Base-by-base conservation (phyloP, 768 basidiomycete genomes). In the Boletellus ananiceps region DNA sequence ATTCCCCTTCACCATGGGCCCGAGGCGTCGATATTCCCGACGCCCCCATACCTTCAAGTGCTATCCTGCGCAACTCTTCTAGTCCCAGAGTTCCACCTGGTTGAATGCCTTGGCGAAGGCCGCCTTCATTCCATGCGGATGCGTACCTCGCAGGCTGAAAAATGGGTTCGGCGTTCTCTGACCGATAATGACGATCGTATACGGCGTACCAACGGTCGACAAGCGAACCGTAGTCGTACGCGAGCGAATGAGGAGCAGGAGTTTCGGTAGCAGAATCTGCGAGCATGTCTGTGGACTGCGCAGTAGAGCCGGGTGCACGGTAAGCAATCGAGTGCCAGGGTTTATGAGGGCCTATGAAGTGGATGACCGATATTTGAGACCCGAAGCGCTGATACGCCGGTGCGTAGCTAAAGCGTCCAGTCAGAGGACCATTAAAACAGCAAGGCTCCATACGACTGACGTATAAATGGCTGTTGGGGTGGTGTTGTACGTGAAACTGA, bases 401-500 rank as follows among this genome's bases (percentile, higher is more conserved):
- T 5, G 93, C 93, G 71, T 98, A 99, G 44, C 91, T 94, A 51
- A 47, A 47, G 37, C 56, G 60, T 57, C 47, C 42, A 29, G 56
- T 60, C 56, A 66, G 64, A 50, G 59, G 52, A 56, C 52, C 40
- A 59, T 54, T 61, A 54, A 63, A 51, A 63, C 45, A 45, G 49
- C 50, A 16, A 62, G 57, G 49, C 48, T 38, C 40, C 21, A 41
- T 47, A 53, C 48, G 31, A 81, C 89, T 75, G 62, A 94, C 87
- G 91, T 93, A 73, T 98, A 98, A 46, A 86, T 92, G 50, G 95
- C 93, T 13, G 93, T 93, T 15, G 96, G 96, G 3, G 96, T 98
- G 14, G 94, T 96, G 69, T 99, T 99, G 73, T 96, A 99, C 36
- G 85, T 91, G 71, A 98, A 99, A 65, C 93, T 93, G 57, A 99